Conservation (phyloP, 768 basidiomycete species). For the Rhizopogon roseolus region DNA sequence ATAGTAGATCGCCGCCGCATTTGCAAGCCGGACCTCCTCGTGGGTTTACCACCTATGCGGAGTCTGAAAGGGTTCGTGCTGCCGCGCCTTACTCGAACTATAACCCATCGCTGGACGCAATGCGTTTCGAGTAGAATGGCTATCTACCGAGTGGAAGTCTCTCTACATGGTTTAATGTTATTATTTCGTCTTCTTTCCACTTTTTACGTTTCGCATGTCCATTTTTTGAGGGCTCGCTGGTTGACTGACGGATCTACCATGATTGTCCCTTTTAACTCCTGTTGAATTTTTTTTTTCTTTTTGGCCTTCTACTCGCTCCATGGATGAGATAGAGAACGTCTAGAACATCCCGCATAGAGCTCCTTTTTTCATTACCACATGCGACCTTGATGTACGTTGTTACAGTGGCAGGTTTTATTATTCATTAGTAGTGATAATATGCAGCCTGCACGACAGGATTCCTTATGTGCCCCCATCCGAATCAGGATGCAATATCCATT, state of each 20-base stretch:
- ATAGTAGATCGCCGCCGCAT: slow-evolving; percentile 13
- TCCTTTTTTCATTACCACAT: not conserved
- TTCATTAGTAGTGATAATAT: not conserved
- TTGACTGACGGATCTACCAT: not conserved
- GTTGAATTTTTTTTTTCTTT: not conserved
- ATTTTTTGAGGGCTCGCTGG: not conserved
- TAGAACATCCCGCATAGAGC: not conserved
- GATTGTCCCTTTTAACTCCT: not conserved
- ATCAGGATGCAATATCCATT: not conserved
- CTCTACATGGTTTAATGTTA: not conserved
- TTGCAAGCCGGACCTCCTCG: slow-evolving; percentile 8
- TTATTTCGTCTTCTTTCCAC: not conserved
- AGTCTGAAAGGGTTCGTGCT: slow-evolving; percentile 19
- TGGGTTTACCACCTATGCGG: slow-evolving; percentile 12
- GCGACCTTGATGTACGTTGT: not conserved
- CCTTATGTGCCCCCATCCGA: not conserved
- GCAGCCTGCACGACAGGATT: not conserved
- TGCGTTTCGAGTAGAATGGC: slow-evolving; percentile 18
- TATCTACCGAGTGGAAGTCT: not conserved
- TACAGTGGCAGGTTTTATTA: not conserved
- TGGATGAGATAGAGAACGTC: not conserved
- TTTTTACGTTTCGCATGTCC: not conserved
- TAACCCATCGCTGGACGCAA: slow-evolving; percentile 16
- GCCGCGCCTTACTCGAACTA: slow-evolving; percentile 16
- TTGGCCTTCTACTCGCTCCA: not conserved